Evolutionary conservation across 768 basidiomycete genomes (phyloP), one percentile per base, ranked within the genome.

Genomic region (Boletellus ananiceps): DNA sequence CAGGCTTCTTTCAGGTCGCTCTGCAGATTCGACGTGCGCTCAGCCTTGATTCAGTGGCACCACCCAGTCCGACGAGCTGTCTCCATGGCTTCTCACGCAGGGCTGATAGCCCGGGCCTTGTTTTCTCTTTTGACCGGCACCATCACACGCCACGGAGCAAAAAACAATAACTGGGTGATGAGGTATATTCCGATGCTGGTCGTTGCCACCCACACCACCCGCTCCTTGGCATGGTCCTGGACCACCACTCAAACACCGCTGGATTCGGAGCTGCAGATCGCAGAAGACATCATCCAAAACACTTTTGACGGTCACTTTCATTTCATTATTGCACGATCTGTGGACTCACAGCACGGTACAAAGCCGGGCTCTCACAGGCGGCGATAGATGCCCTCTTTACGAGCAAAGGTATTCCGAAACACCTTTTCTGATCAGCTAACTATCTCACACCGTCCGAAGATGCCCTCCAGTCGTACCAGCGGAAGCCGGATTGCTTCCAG

Each of bases 401-500:
- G 34, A 52, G 41, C 47, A 35, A 49, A 51, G 56, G 55, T 61
- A 55, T 41, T 40, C 37, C 32, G 32, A 52, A 39, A 55, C 47
- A 39, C 35, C 40, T 36, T 23, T 40, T 32, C 44, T 9, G 16
- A 49, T 46, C 42, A 2, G 23, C 23, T 4, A 29, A 37, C 14
- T n/a, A 31, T 43, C 51, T 62, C 49, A 57, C 48, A 35, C 6
- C 44, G 27, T 33, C 41, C 18, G 29, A 55, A 80, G 79, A 72
- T 46, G 58, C 67, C 5, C 65, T 81, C 14, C 69, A 70, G 9
- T 60, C 67, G 16, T 76, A 79, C 54, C 55, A 70, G 38, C 71
- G 67, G 15, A 75, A 72, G 59, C 75, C 80, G 1, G 84, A 86
- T 57, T 88, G 85, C 61, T 86, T 86, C 66, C 77, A 76, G 33